phyloP scores from a whole-genome alignment of 345 rosid genomes.

The Lepidium sativum region DNA sequence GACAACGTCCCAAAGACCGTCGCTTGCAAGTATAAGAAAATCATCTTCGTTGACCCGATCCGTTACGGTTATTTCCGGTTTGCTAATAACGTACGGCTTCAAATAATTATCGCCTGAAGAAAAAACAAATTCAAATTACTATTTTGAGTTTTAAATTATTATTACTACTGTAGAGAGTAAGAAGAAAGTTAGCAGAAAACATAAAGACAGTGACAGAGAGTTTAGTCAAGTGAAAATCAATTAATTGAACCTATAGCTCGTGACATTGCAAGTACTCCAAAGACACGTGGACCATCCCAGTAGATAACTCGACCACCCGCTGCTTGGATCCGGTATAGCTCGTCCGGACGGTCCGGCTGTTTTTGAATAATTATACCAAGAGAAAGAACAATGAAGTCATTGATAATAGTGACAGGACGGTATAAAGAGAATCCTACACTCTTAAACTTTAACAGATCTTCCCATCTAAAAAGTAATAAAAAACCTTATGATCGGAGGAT shows the following conservation, averaged over 20 bases:
- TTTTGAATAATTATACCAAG: no score
- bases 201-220: conserved; percentile 5
- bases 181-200: background rate
- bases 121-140: background rate
- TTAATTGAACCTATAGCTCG: conserved; percentile 69
- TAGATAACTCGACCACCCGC: conserved; percentile 87
- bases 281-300: conserved; percentile 89
- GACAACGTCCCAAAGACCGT: conserved; percentile 93
- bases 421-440: no score
- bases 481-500: conserved; percentile 84
- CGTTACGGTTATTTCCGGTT: conserved; percentile 64
- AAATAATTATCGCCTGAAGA: conserved; percentile 71
- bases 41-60: conserved; percentile 66
- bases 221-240: conserved; percentile 16
- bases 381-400: background rate
- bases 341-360: conserved; percentile 94
- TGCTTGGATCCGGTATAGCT: conserved; percentile 61
- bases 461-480: no score
- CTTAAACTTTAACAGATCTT: no score
- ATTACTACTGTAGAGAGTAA: background rate
- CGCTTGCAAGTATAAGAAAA: conserved; percentile 73
- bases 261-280: conserved; percentile 86
- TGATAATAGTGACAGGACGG: no score
- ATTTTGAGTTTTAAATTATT: background rate
- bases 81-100: conserved; percentile 79